Evolutionary conservation across 2,329 filamentous ascomycete species (phyloP).

Genomic region (Thielaviopsis populi): DNA sequence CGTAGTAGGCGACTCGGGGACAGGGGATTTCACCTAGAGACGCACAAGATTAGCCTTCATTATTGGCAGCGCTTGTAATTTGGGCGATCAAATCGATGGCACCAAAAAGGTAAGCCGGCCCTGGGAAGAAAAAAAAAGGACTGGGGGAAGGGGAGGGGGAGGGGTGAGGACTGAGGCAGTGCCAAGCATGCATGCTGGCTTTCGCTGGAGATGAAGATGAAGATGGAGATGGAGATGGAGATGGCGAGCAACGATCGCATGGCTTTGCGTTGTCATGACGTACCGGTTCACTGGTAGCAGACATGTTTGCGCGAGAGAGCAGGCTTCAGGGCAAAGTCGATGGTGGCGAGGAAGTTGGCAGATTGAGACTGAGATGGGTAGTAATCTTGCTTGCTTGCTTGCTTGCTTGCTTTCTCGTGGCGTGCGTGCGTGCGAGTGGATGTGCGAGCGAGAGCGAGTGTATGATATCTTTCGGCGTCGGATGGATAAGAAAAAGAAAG

Average conservation of each 20-base stretch:
- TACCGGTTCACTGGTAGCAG: conserved; percentile 31
- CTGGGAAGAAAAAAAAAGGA: background rate
- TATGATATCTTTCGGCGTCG: background rate
- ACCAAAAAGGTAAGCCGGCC: background rate
- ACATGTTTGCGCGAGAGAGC: conserved; percentile 24
- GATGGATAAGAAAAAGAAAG: background rate
- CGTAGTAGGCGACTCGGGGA: conserved; percentile 51
- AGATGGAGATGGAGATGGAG: background rate
- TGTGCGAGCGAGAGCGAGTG: too few species aligned
- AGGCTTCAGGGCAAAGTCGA: background rate
- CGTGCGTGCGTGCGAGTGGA: too few species aligned
- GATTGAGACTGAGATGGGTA: background rate
- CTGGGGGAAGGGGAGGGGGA: background rate
- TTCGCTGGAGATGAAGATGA: background rate
- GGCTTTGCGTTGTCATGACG: conserved; percentile 1
- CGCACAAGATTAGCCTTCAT: background rate
- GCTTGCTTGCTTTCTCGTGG: background rate
- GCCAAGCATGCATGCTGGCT: background rate
- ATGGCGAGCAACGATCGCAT: background rate
- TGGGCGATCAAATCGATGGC: background rate
- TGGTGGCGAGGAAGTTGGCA: background rate
- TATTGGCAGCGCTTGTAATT: background rate
- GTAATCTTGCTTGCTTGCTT: background rate
- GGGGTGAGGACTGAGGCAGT: background rate
- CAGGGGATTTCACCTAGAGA: conserved; percentile 31